Conservation (phyloP, 23 red algal species). For the Agarophyton chilense region DNA sequence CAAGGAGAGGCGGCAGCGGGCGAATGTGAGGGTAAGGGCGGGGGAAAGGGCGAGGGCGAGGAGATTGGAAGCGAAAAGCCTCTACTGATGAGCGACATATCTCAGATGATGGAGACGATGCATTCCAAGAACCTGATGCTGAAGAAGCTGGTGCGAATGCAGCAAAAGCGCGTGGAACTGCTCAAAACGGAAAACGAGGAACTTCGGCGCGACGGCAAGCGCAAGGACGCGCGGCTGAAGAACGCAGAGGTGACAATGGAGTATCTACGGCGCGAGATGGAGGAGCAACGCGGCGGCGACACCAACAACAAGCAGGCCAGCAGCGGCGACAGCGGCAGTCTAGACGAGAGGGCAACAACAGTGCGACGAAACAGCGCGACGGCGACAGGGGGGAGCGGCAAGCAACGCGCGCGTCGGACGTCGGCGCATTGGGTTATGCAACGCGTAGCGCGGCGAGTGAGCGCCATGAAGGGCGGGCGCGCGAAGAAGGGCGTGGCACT, state of each 20-base stretch:
- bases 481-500: neutral
- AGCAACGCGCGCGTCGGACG: neutral
- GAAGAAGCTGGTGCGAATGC: slow-evolving; percentile 38
- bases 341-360: no score
- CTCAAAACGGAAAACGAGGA: slow-evolving; percentile 10
- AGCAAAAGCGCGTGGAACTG: slow-evolving; percentile 4
- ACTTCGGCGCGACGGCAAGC: neutral
- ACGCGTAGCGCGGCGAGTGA: neutral
- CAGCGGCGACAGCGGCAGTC: no score
- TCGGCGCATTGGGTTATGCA: neutral
- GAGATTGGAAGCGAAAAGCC: neutral
- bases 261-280: neutral
- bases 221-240: slow-evolving; percentile 3
- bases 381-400: neutral
- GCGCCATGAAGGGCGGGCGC: neutral
- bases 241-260: slow-evolving; percentile 28
- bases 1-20: no score
- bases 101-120: slow-evolving; percentile 42
- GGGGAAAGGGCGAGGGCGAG: neutral
- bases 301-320: neutral
- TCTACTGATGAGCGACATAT: slow-evolving; percentile 50
- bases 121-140: slow-evolving; percentile 60
- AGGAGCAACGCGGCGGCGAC: neutral
- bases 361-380: no score
- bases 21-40: no score